These are phyloP conservation scores for Paramecium biaurelia DNA, from an alignment of 73 alveolate species.

Conservation along the genomic window DNA sequence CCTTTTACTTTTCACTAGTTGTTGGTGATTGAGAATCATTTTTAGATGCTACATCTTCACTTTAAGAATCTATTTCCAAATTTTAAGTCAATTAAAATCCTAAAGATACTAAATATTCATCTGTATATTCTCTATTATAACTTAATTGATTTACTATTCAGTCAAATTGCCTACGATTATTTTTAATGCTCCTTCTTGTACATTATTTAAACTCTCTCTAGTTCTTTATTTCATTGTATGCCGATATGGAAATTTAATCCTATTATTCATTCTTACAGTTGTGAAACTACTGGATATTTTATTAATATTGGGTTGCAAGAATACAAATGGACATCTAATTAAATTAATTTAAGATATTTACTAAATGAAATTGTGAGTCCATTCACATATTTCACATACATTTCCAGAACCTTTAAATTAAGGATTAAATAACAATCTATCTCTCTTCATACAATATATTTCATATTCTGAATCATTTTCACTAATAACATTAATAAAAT, in stretches of 20 bases:
- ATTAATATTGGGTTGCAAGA: constrained; percentile 11
- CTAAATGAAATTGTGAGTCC: constrained; percentile 37
- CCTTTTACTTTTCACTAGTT: neutral
- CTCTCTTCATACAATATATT: constrained; percentile 25
- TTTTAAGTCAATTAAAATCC: constrained; percentile 10
- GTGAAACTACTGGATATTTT: constrained; percentile 12
- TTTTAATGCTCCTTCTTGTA: neutral
- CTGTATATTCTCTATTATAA: constrained; percentile 32
- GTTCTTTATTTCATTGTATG: neutral
- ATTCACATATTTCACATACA: constrained; percentile 42
- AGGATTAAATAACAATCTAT: constrained; percentile 16
- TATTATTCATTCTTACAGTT: neutral
- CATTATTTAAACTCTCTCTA: neutral
- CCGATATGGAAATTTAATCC: constrained; percentile 26
- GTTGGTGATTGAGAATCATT: neutral
- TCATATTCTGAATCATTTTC: constrained; percentile 14
- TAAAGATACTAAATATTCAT: neutral
- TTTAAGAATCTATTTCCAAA: neutral
- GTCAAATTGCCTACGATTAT: neutral
- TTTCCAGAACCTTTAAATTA: constrained; percentile 12
- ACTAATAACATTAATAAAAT: neutral
- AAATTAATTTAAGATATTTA: neutral
- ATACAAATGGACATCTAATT: constrained; percentile 39
- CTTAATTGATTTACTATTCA: neutral
- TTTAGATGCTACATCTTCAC: neutral